These are phyloP conservation scores for Capsicum pubescens DNA, from an alignment of 257 asterid genomes.

Conservation along the genomic window DNA sequence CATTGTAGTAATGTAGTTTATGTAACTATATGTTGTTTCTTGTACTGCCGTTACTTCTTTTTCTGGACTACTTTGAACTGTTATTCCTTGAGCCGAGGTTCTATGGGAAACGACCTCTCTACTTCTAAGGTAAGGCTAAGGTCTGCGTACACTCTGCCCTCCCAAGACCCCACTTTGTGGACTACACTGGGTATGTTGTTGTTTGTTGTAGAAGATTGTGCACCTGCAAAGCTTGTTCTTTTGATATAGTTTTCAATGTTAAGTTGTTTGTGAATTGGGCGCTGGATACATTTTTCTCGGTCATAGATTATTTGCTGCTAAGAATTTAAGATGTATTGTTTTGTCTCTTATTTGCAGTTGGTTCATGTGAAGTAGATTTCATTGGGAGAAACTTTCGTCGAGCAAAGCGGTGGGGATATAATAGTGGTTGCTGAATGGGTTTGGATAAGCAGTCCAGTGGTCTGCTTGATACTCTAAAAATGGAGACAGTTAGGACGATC, in stretches of 20 bases:
- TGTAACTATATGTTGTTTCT: too few species aligned
- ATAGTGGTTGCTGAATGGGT: slow-evolving; percentile 53
- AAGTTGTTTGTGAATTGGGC: slow-evolving; percentile 29
- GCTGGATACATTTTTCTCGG: background rate
- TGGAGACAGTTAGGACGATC: slow-evolving; percentile 94
- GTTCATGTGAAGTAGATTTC: slow-evolving; percentile 37
- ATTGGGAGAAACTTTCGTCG: slow-evolving; percentile 37
- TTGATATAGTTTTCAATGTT: slow-evolving; percentile 5
- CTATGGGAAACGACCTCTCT: too few species aligned
- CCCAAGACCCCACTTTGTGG: too few species aligned
- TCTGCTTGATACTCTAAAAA: slow-evolving; percentile 74
- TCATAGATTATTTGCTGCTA: slow-evolving; percentile 40
- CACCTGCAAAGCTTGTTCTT: background rate
- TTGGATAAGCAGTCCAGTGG: slow-evolving; percentile 66
- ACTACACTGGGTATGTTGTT: too few species aligned
- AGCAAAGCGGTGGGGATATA: slow-evolving; percentile 31
- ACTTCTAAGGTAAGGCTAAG: too few species aligned
- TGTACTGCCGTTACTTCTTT: too few species aligned
- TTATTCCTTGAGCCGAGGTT: too few species aligned
- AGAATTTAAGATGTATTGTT: background rate
- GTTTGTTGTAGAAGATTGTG: background rate
- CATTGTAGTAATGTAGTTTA: too few species aligned
- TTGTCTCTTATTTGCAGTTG: slow-evolving; percentile 40
- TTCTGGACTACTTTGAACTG: too few species aligned
- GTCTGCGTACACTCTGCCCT: too few species aligned